Percentiles rank a stretch among this genome's conserved stretches.
These are phyloP conservation scores for Pseudofabraea citricarpa DNA, from an alignment of 2,329 filamentous ascomycete genomes.

Conservation along the genomic window DNA sequence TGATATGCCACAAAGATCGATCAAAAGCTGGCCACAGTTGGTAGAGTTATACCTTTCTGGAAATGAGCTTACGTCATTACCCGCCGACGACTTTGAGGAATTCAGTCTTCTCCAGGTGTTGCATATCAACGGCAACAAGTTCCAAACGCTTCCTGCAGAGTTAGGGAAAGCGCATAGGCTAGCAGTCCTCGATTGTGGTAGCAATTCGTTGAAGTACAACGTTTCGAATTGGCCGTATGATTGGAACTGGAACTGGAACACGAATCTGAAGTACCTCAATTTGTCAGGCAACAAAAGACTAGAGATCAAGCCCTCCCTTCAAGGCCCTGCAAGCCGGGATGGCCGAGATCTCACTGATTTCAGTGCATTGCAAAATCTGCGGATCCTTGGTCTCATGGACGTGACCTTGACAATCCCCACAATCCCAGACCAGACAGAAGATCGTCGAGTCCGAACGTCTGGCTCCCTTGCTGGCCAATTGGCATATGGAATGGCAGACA, in stretches of 20 bases:
- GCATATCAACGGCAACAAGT: conserved; percentile 96
- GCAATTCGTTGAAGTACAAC: conserved; percentile 95
- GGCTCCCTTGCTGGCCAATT: conserved; percentile 88
- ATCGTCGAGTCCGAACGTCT: conserved; percentile 92
- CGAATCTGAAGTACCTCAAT: conserved; percentile 90
- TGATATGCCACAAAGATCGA: conserved; percentile 83
- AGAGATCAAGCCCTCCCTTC: conserved; percentile 78
- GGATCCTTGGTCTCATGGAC: conserved; percentile 93
- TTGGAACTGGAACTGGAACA: conserved; percentile 99
- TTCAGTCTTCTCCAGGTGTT: conserved; percentile 81
- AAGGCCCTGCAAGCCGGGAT: conserved; percentile 63
- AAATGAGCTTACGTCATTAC: conserved; percentile 86
- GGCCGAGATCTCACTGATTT: conserved; percentile 82
- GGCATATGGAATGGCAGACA: conserved; percentile 97
- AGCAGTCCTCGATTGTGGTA: conserved; percentile 87
- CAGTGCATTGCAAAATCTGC: conserved; percentile 73
- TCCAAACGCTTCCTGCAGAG: conserved; percentile 92
- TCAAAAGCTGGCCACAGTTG: conserved; percentile 85
- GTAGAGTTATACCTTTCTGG: conserved; percentile 92
- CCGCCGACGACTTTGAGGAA: conserved; percentile 91
- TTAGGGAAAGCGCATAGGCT: conserved; percentile 91
- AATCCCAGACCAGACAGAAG: conserved; percentile 92
- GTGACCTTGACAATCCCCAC: conserved; percentile 91
- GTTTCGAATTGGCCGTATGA: conserved; percentile 99
- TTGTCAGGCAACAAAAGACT: conserved; percentile 94